A percentile compares a stretch with the other conserved stretches of the same genome.
Conservation (phyloP, 208 protist species). For the Leishmania lainsoni region DNA sequence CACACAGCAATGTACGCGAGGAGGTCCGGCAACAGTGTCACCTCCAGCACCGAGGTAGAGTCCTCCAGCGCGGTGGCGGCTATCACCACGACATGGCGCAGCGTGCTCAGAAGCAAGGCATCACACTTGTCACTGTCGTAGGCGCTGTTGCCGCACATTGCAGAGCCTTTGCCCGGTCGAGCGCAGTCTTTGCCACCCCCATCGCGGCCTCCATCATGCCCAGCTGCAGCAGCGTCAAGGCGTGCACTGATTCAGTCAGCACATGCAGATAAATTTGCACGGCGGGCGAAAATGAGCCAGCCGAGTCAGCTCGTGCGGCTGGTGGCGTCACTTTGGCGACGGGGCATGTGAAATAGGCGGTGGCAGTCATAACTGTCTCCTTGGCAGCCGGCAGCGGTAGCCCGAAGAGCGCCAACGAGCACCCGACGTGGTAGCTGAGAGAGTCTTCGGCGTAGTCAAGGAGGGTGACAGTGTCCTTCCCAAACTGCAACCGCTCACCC, state of each 20-base stretch:
- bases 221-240: conserved; percentile 70
- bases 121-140: not conserved
- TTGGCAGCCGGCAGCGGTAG: conserved; percentile 50
- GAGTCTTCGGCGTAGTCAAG: conserved; percentile 34
- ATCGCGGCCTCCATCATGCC: conserved; percentile 55
- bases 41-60: conserved; percentile 45
- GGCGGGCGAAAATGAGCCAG: not conserved
- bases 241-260: conserved; percentile 70
- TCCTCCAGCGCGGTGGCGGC: conserved; percentile 71
- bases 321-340: not conserved
- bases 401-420: conserved; percentile 55
- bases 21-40: conserved; percentile 48
- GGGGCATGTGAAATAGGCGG: conserved; percentile 7
- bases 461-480: conserved; percentile 48
- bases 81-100: conserved; percentile 48
- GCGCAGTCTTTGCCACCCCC: conserved; percentile 34
- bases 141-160: not conserved
- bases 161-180: conserved; percentile 12
- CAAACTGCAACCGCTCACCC: conserved; percentile 57
- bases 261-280: conserved; percentile 40
- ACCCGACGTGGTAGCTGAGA: conserved; percentile 43
- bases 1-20: conserved; percentile 64
- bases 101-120: conserved; percentile 22
- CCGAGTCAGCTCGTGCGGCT: not conserved
- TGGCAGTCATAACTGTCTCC: conserved; percentile 38